These are phyloP conservation scores for Gossypium ekmanianum DNA, from an alignment of 345 rosid genomes.

Conservation along the genomic window DNA sequence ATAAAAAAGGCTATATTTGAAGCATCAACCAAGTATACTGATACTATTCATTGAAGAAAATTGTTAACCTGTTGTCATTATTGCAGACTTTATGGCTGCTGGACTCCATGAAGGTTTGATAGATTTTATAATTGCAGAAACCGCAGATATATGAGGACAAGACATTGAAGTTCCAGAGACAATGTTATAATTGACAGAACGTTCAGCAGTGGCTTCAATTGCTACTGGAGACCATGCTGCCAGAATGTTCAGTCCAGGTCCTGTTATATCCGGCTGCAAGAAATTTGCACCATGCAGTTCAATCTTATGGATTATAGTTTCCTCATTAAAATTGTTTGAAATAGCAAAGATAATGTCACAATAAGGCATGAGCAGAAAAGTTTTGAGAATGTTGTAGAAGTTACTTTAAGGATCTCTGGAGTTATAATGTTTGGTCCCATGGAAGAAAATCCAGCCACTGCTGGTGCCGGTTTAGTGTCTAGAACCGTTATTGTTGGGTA, in stretches of 20 bases:
- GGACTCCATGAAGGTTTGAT: slow-evolving; percentile 44
- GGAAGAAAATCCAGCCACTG: slow-evolving; percentile 42
- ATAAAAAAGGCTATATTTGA: background rate
- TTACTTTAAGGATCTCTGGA: slow-evolving; percentile 48
- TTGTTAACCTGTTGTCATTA: slow-evolving; percentile 51
- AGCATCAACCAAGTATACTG: background rate
- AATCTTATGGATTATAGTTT: background rate
- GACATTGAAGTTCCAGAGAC: slow-evolving; percentile 51
- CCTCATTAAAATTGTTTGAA: background rate
- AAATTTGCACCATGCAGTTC: slow-evolving; percentile 5
- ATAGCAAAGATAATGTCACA: background rate
- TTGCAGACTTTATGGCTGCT: slow-evolving; percentile 53
- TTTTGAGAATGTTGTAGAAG: background rate
- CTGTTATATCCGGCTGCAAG: slow-evolving; percentile 46
- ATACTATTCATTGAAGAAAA: slow-evolving; percentile 3
- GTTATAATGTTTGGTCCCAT: slow-evolving; percentile 41
- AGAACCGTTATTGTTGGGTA: slow-evolving; percentile 30
- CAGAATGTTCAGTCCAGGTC: slow-evolving; percentile 44
- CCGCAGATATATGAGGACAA: slow-evolving; percentile 50
- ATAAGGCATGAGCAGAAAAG: background rate
- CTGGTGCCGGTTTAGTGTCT: slow-evolving; percentile 38
- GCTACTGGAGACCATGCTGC: slow-evolving; percentile 53
- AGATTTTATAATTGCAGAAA: slow-evolving; percentile 44
- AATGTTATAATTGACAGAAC: slow-evolving; percentile 34
- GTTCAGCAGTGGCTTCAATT: slow-evolving; percentile 20